A percentile compares a stretch with the other conserved stretches of the same genome.
These are phyloP conservation scores for Strobilomyces echinocephalus DNA, from an alignment of 768 basidiomycete genomes.

Conservation along the genomic window DNA sequence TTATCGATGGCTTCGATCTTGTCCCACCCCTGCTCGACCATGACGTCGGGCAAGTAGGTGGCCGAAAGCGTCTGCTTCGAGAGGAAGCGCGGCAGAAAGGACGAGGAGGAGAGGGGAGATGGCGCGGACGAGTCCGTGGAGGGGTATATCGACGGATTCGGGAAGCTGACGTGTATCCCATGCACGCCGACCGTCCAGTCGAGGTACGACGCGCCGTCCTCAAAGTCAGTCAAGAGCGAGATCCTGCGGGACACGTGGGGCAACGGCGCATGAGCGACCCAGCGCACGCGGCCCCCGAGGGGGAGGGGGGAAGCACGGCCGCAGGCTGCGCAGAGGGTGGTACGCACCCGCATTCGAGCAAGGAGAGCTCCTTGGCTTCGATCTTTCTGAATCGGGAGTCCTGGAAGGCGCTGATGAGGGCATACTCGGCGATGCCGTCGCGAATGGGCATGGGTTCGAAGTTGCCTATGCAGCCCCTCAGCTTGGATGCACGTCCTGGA, in stretches of 20 bases:
- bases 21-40: conserved; percentile 91
- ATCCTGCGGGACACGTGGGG: conserved; percentile 45
- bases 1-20: conserved; percentile 86
- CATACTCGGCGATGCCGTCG: conserved; percentile 83
- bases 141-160: conserved; percentile 63
- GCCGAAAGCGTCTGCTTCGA: conserved; percentile 68
- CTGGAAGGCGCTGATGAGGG: conserved; percentile 84
- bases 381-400: conserved; percentile 86
- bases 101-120: conserved; percentile 66
- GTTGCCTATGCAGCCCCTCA: conserved; percentile 94
- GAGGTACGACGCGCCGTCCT: conserved; percentile 75
- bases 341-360: conserved; percentile 78
- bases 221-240: conserved; percentile 91
- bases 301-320: not conserved
- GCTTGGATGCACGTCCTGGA: conserved; percentile 52
- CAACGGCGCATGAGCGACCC: not conserved
- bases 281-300: not conserved
- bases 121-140: conserved; percentile 50
- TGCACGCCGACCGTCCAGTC: conserved; percentile 93
- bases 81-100: conserved; percentile 49
- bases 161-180: conserved; percentile 86
- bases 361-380: conserved; percentile 66
- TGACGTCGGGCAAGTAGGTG: conserved; percentile 91
- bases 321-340: not conserved
- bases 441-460: conserved; percentile 74